Conservation (phyloP, 257 asterid species). For the Thymus mandschuricus region DNA sequence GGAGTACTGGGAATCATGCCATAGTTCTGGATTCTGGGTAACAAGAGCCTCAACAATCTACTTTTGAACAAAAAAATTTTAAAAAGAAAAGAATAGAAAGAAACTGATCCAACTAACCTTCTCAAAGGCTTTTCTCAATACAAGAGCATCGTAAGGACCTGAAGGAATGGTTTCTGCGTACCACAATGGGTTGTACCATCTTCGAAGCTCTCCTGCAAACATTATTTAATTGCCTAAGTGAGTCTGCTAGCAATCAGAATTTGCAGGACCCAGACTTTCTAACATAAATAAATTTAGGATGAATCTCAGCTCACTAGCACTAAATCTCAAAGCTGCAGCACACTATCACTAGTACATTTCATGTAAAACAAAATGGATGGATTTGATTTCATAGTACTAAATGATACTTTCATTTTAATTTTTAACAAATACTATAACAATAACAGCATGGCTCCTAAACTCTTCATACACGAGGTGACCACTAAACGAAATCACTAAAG, state of each 20-base stretch:
- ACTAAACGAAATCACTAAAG: constrained; percentile 21
- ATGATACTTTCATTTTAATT: not conserved
- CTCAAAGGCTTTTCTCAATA: constrained; percentile 86
- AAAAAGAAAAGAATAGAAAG: not conserved
- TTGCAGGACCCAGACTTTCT: constrained; percentile 17
- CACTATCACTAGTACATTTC: constrained; percentile 24
- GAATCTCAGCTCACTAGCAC: not conserved
- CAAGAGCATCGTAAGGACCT: constrained; percentile 72
- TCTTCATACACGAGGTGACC: not conserved
- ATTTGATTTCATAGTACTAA: constrained; percentile 15
- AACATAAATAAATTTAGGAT: constrained; percentile 7
- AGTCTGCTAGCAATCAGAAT: constrained; percentile 22
- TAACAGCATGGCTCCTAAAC: constrained; percentile 8
- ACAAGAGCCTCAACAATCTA: constrained; percentile 27
- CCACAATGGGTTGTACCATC: constrained; percentile 99
- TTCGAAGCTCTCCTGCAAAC: constrained; percentile 71
- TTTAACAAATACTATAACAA: constrained; percentile 3
- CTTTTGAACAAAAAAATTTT: not conserved
- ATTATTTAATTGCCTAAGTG: constrained; percentile 28
- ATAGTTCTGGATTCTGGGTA: constrained; percentile 10
- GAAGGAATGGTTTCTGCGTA: constrained; percentile 75
- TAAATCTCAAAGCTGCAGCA: constrained; percentile 15
- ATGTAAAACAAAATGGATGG: constrained; percentile 1
- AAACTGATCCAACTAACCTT: constrained; percentile 60
- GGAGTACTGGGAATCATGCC: constrained; percentile 1